Evolutionary conservation across 176 grass and related monocot species (phyloP).

Genomic region (Oryza brachyantha): DNA sequence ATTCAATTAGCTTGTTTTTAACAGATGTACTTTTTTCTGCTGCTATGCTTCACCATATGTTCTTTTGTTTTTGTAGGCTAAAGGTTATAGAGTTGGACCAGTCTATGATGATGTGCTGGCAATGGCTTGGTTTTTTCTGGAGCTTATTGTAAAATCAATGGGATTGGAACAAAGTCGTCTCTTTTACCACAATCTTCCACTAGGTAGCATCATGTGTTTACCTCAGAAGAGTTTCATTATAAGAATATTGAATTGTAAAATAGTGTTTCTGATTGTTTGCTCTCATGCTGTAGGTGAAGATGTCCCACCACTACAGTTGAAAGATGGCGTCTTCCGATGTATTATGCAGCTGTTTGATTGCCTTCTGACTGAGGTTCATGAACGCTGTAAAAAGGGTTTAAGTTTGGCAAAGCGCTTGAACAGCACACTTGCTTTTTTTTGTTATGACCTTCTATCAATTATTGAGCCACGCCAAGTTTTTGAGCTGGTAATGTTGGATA

Average conservation of each 20-base stretch:
- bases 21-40: conserved; percentile 15
- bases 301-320: conserved; percentile 88
- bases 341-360: conserved; percentile 97
- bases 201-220: conserved; percentile 43
- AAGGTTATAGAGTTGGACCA: conserved; percentile 99
- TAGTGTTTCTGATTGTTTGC: conserved; percentile 28
- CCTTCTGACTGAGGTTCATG: conserved; percentile 97
- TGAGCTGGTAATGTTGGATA: conserved; percentile 81
- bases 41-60: conserved; percentile 23
- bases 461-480: conserved; percentile 99
- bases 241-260: conserved; percentile 17
- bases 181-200: conserved; percentile 88
- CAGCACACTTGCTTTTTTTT: conserved; percentile 96
- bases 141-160: conserved; percentile 99
- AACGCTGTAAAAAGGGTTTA: conserved; percentile 98
- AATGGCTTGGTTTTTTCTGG: conserved; percentile 99
- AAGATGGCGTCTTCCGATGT: conserved; percentile 96
- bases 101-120: conserved; percentile 99
- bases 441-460: conserved; percentile 91
- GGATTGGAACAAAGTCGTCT: conserved; percentile 90
- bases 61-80: conserved; percentile 58
- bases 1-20: conserved; percentile 12
- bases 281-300: conserved; percentile 69
- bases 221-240: conserved; percentile 3
- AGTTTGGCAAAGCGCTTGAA: conserved; percentile 94